Conservation (phyloP, 768 basidiomycete genomes). For the Tephrocybe sp. region DNA sequence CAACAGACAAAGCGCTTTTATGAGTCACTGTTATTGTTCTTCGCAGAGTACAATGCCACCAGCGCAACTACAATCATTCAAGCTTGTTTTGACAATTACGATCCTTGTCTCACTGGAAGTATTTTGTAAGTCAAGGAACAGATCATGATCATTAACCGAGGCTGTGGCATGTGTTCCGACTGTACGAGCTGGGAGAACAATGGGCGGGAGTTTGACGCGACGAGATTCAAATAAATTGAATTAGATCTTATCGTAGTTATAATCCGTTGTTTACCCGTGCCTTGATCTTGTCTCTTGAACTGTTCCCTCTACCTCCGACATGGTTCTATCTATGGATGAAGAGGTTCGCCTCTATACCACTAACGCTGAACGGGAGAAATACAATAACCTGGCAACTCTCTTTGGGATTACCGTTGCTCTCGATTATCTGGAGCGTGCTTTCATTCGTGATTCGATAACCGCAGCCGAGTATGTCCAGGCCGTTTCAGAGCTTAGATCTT, state of each 20-base stretch:
- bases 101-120: no score
- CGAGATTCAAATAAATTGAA: background rate
- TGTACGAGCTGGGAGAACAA: no score
- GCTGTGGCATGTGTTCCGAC: no score
- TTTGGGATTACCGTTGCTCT: constrained; percentile 90
- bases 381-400: constrained; percentile 83
- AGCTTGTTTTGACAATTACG: background rate
- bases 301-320: background rate
- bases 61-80: background rate
- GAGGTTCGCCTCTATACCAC: constrained; percentile 86
- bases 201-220: no score
- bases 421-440: constrained; percentile 94
- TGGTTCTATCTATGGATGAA: constrained; percentile 67
- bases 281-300: background rate
- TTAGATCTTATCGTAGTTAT: background rate
- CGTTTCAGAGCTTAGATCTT: constrained; percentile 20
- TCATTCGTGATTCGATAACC: constrained; percentile 89
- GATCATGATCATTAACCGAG: no score
- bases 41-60: background rate
- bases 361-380: constrained; percentile 87
- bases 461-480: constrained; percentile 75
- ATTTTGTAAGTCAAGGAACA: no score
- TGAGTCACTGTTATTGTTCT: background rate
- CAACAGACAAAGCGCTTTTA: background rate
- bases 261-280: background rate